These are phyloP conservation scores for Rhododendron mucronatum DNA, from an alignment of 148 eudicot species.

Conservation along the genomic window DNA sequence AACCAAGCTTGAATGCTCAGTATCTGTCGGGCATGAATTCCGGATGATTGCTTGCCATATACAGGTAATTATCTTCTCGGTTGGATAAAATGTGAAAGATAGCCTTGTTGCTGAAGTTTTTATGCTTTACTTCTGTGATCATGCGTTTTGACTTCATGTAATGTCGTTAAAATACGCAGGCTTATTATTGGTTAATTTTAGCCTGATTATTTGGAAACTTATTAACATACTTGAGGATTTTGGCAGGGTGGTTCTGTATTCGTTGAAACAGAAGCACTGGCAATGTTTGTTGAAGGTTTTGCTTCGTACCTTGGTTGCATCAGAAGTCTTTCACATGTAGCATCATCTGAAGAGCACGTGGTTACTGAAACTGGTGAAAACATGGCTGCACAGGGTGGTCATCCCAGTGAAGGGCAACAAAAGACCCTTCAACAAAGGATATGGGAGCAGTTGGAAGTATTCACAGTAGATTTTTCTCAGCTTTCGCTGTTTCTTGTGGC, in stretches of 20 bases:
- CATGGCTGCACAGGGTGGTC: conserved; percentile 18
- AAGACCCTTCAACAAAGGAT: conserved; percentile 19
- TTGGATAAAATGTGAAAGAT: not conserved
- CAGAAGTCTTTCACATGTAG: conserved; percentile 32
- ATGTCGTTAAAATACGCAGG: not conserved
- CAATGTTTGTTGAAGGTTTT: conserved; percentile 40
- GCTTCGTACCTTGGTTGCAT: conserved; percentile 38
- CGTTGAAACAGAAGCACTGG: conserved; percentile 49
- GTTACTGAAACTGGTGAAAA: conserved; percentile 28
- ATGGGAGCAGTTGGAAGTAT: conserved; percentile 44
- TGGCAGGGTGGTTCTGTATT: conserved; percentile 75
- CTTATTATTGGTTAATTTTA: not conserved
- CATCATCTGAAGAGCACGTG: conserved; percentile 14
- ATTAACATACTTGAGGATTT: conserved; percentile 8
- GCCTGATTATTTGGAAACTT: not conserved
- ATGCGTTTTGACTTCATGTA: not conserved
- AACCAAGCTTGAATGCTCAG: conserved; percentile 36
- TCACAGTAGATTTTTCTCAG: conserved; percentile 45
- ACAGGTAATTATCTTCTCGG: conserved; percentile 44
- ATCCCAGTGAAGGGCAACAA: conserved; percentile 19
- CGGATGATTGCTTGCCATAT: conserved; percentile 45
- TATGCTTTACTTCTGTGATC: not conserved
- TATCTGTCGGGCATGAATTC: conserved; percentile 53
- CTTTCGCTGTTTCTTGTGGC: conserved; percentile 56
- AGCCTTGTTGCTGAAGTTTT: conserved; percentile 11